Evolutionary conservation across 306 rosid species (phyloP).

Genomic region (Hylodesmum podocarpum): DNA sequence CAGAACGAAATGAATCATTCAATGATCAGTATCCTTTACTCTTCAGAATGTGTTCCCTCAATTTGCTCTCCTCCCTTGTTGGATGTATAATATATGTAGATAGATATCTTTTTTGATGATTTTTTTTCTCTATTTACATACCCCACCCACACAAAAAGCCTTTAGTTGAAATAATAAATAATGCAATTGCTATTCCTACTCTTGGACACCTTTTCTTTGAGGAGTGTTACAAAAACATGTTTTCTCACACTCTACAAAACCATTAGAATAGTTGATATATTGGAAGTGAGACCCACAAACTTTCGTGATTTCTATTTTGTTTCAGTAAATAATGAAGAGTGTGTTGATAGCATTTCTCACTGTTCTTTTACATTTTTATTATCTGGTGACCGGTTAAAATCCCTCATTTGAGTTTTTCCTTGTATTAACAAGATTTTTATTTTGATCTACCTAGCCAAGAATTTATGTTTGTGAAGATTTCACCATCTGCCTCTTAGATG

Average conservation of each 20-base stretch:
- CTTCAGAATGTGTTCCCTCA: slow-evolving; percentile 6
- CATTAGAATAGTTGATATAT: neutral
- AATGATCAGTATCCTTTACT: slow-evolving; percentile 96
- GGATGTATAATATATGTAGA: neutral
- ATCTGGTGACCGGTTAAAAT: slow-evolving; percentile 13
- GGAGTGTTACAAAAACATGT: neutral
- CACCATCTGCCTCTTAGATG: neutral
- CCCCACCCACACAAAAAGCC: neutral
- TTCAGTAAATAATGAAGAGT: no score
- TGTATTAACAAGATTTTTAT: neutral
- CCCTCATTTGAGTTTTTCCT: slow-evolving; percentile 12
- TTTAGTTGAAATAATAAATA: slow-evolving; percentile 2
- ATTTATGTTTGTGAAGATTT: neutral
- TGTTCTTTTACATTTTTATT: slow-evolving; percentile 20
- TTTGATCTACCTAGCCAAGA: neutral
- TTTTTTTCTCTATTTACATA: neutral
- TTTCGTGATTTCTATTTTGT: no score
- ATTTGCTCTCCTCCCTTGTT: neutral
- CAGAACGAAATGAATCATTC: slow-evolving; percentile 90
- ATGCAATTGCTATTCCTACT: slow-evolving; percentile 20
- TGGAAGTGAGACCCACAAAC: neutral
- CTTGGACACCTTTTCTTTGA: neutral
- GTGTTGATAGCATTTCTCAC: neutral
- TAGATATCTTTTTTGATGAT: neutral
- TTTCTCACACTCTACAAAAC: neutral